Evolutionary conservation across 139 green algal genomes (phyloP).

Genomic region (Tetradesmus obliquus): DNA sequence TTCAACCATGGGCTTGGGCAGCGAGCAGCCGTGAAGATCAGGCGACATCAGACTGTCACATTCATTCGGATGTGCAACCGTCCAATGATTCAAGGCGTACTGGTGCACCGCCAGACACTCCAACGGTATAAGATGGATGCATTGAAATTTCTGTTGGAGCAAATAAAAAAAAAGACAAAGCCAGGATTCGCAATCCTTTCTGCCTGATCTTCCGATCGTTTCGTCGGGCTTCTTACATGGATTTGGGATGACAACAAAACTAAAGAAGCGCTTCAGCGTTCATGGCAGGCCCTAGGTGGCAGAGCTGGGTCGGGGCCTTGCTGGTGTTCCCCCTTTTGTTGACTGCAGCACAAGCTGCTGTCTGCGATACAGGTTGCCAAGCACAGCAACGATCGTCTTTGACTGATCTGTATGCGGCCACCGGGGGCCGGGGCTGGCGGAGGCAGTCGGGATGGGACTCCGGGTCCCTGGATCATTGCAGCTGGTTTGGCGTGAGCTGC

Average conservation of each 20-base stretch:
- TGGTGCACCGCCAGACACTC: neutral
- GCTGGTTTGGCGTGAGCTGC: slow-evolving; percentile 32
- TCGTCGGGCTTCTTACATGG: neutral
- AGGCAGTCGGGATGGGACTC: slow-evolving; percentile 1
- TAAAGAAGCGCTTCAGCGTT: neutral
- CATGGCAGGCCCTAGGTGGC: neutral
- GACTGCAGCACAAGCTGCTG: neutral
- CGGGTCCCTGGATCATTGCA: neutral
- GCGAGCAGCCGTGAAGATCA: neutral
- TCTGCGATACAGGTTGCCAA: slow-evolving; percentile 20
- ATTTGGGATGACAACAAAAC: neutral
- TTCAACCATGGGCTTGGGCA: neutral
- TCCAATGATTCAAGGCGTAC: neutral
- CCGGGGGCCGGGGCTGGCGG: slow-evolving; percentile 7
- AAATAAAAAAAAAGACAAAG: neutral
- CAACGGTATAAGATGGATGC: neutral
- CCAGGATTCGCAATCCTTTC: neutral
- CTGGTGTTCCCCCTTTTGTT: neutral
- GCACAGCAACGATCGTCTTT: neutral
- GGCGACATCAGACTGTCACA: neutral
- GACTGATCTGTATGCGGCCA: neutral
- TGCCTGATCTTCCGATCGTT: neutral
- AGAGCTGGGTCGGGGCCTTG: neutral
- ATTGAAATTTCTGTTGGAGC: neutral
- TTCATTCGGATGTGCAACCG: neutral